A percentile compares a stretch with the other conserved stretches of the same genome.
These are phyloP conservation scores for Rhizophagus prolifer DNA, from an alignment of 192 early-diverging fungal genomes.

Conservation along the genomic window DNA sequence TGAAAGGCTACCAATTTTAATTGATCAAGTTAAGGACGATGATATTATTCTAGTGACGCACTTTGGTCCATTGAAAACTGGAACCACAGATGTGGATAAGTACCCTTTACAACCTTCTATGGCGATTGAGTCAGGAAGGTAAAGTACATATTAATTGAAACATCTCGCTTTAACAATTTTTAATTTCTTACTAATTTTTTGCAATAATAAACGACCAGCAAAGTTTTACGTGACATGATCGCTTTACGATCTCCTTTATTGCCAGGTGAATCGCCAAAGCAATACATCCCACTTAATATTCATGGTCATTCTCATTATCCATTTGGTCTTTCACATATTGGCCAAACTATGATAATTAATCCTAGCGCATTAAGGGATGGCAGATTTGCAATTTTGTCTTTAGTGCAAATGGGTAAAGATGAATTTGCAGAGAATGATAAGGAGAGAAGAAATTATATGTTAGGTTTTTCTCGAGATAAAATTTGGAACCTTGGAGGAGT, in stretches of 20 bases:
- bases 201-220: neutral
- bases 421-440: neutral
- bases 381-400: constrained; percentile 24
- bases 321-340: constrained; percentile 25
- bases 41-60: constrained; percentile 28
- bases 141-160: neutral
- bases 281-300: constrained; percentile 9
- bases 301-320: constrained; percentile 28
- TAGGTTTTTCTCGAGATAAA: neutral
- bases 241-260: neutral
- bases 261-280: neutral
- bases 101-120: neutral
- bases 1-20: constrained; percentile 17
- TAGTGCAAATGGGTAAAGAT: constrained; percentile 1
- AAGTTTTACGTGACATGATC: neutral
- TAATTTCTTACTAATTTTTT: neutral
- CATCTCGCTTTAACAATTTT: neutral
- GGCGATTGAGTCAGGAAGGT: constrained; percentile 15
- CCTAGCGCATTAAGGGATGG: constrained; percentile 22
- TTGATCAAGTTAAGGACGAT: constrained; percentile 10
- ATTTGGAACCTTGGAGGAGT: neutral
- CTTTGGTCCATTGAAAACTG: constrained; percentile 12
- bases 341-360: constrained; percentile 18
- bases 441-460: neutral
- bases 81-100: constrained; percentile 18